Evolutionary conservation across 495 filamentous ascomycete species (phyloP), one percentile per base, ranked within the genome.

Genomic region (Podospora comata): DNA sequence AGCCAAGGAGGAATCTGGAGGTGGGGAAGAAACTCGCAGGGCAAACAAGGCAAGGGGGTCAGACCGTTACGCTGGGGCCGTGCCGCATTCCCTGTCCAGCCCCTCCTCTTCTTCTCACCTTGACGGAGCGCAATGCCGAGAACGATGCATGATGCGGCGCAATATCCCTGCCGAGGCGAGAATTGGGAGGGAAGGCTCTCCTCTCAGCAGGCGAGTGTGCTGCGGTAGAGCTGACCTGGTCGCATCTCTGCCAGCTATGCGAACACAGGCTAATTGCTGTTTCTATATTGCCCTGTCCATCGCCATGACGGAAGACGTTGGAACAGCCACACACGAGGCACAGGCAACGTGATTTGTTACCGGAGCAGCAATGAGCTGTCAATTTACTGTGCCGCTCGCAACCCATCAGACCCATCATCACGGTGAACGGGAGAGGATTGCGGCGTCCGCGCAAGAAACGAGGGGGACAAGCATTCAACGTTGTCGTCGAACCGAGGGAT

Each of bases 181-280:
- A 39, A 27, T 32, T 65, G 60, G 59, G 26, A 32, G 15, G 28
- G 39, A 32, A 7, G 30, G 44, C 39, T 53, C 28, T 28, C 27
- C 27, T 34, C 65, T 61, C 32, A 57, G 66, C 66, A 60, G 63
- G 66, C 64, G 23, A 23, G 23, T 23, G 1, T 23, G 1, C 23
- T 23, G 23, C 1, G 23, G 23, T 66, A 66, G 56, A 69, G 28
- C 58, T 28, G 59, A 61, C 39, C 5, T 61, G 59, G 30, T 26
- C 59, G 32, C 16, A 61, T 23, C 26, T 26, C 26, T 7, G 11
- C 9, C 30, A 27, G 59, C 6, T 32, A 28, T 30, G 59, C 27
- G 66, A 62, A 65, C 69, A 70, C 72, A 76, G 74, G 72, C 72
- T 76, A 76, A 74, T 74, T 76, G 70, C 65, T 67, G 62, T 66